Percentiles rank a stretch among this genome's conserved stretches.
phyloP scores from a whole-genome alignment of 116 monocot genomes.

The Iris pallida region DNA sequence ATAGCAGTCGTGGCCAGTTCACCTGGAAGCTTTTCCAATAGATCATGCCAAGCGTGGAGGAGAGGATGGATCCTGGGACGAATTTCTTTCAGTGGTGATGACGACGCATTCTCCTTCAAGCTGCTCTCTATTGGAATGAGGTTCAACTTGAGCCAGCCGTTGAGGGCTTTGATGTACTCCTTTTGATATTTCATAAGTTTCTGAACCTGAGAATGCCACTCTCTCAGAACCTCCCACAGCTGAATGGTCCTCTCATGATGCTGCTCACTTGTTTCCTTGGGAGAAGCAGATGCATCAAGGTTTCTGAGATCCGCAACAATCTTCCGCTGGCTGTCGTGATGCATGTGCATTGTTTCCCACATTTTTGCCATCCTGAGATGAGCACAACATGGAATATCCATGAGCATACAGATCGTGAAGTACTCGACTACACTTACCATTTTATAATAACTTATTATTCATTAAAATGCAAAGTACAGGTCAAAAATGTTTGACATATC shows the following conservation, averaged over 20 bases:
- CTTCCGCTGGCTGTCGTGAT: conserved; percentile 42
- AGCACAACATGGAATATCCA: background rate
- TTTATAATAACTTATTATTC: background rate
- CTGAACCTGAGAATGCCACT: conserved; percentile 45
- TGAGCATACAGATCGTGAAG: background rate
- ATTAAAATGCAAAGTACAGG: background rate
- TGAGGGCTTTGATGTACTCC: conserved; percentile 47
- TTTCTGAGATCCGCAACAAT: conserved; percentile 22
- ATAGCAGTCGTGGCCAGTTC: conserved; percentile 42
- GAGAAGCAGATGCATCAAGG: conserved; percentile 28
- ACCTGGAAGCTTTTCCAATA: conserved; percentile 47
- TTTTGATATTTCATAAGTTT: conserved; percentile 57
- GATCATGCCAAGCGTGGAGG: conserved; percentile 55
- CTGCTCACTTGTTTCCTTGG: conserved; percentile 41
- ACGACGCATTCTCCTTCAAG: conserved; percentile 61
- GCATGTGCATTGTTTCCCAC: conserved; percentile 50
- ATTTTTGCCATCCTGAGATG: conserved; percentile 24
- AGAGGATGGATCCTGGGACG: conserved; percentile 43
- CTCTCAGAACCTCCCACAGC: conserved; percentile 21
- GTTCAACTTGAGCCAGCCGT: conserved; percentile 56
- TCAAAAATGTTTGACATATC: background rate
- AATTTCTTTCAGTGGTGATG: conserved; percentile 19
- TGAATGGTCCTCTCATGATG: conserved; percentile 30
- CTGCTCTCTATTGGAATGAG: conserved; percentile 63
- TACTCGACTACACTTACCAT: background rate